A percentile compares a stretch with the other conserved stretches of the same genome.
Conservation (phyloP, 106 monocot species). For the Allium sativum region DNA sequence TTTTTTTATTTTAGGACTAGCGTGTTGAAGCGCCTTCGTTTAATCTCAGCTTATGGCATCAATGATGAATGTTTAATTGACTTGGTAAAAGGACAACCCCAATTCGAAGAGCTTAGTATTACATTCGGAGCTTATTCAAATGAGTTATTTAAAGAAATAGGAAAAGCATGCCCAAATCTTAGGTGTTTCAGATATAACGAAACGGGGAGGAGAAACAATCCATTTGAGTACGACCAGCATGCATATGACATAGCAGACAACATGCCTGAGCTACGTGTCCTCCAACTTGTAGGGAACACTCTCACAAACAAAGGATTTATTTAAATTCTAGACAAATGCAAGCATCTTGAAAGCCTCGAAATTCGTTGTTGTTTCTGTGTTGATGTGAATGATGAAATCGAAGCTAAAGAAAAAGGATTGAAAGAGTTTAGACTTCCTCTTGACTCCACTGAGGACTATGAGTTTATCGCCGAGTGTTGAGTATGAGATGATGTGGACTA, state of each 20-base stretch:
- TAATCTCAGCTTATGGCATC: conserved; percentile 21
- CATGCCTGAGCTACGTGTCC: conserved; percentile 5
- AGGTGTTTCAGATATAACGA: conserved; percentile 16
- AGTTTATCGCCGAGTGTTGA: too few species aligned
- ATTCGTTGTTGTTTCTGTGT: too few species aligned
- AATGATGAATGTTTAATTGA: conserved; percentile 16
- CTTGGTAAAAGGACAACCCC: conserved; percentile 10
- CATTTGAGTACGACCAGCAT: not conserved
- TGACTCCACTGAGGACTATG: too few species aligned
- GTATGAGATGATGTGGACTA: too few species aligned
- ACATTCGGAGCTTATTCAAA: conserved; percentile 11
- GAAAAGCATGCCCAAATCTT: conserved; percentile 25
- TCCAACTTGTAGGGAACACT: not conserved
- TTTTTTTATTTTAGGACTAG: conserved; percentile 30
- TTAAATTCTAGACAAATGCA: too few species aligned
- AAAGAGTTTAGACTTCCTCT: too few species aligned
- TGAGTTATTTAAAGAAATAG: conserved; percentile 13
- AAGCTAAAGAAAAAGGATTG: too few species aligned
- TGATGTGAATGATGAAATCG: too few species aligned
- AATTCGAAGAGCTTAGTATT: conserved; percentile 33
- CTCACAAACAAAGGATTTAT: too few species aligned
- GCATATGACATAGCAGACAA: not conserved
- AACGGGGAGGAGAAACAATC: not conserved
- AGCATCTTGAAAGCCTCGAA: too few species aligned
- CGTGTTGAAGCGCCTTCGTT: conserved; percentile 16